Base-by-base conservation (phyloP, 345 rosid species). In the Euphorbia pulcherrima region DNA sequence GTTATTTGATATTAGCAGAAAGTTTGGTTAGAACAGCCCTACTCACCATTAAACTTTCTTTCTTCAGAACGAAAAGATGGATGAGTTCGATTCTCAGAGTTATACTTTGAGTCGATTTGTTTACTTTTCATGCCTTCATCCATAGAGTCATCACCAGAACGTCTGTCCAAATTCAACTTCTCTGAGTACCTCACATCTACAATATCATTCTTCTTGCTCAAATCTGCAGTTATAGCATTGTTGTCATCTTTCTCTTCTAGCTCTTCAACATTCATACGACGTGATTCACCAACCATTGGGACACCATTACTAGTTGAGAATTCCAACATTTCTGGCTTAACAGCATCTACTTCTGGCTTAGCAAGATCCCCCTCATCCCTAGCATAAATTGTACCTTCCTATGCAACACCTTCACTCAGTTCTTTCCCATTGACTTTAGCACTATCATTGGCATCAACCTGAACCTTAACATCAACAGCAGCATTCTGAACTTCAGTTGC, bases 101-200 rank as follows among this genome's bases (percentile, higher is more conserved):
- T 75, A 82, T 73, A 74, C 76, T 81, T 85, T 8, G 96, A 85
- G 74, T 94, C 89, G 29, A 84, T 74, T 69, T 81, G 95, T 76
- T 88, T 94, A 72, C 78, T 83, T 67, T 87, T 97, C 51, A 85
- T 85, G 83, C 92, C 97, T 69, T 95, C 97, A 65, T 89, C 96
- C 91, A 88, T 86, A 46, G 96, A 90, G 65, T 92, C 99, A 81
- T 95, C 99, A 83, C 94, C 96, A 68, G 99, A 92, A 84, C 92
- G 85, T 82, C 92, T 86, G 77, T 92, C 99, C 72, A 95, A 87
- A 81, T 88, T 92, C 73, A 95, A 84, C 81, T 88, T 92, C 79
- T 95, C 97, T 2, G 88, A 87, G 75, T 92, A 80, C 64, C 85
- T 90, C 78, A 86, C 71, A 90, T 92, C 87, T 29, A 75, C 75